Conservation (phyloP, 2,329 filamentous ascomycete genomes). For the Fusarium sp. region DNA sequence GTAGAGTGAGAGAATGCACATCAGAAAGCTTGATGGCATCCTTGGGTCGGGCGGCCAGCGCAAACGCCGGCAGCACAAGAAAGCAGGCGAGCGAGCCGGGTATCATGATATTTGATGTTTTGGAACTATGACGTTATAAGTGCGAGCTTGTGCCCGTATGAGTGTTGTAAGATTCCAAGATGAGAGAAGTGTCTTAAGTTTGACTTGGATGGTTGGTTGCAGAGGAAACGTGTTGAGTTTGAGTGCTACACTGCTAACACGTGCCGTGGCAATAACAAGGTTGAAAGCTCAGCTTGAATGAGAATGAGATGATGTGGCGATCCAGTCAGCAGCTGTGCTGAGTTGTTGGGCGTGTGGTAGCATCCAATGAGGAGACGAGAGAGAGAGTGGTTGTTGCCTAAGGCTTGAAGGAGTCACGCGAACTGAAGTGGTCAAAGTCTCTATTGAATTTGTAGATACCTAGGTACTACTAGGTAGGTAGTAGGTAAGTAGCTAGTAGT, state of each 20-base stretch:
- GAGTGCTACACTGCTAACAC: no score
- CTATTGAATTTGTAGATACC: no score
- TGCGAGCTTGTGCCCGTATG: conserved; percentile 15
- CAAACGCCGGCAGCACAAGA: conserved; percentile 47
- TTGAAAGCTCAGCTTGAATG: conserved; percentile 13
- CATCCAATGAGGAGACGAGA: conserved; percentile 24
- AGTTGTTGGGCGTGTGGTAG: conserved; percentile 15
- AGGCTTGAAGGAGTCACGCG: conserved; percentile 6
- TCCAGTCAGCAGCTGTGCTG: conserved; percentile 12
- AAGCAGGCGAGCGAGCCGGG: conserved; percentile 38
- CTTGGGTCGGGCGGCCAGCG: conserved; percentile 53
- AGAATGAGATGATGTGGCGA: conserved; percentile 32
- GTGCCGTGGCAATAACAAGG: conserved; percentile 32
- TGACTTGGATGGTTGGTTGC: not conserved
- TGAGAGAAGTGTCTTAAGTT: not conserved
- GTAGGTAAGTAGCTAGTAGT: no score
- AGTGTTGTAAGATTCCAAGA: not conserved
- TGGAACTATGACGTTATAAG: conserved; percentile 13
- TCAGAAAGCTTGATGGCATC: conserved; percentile 69
- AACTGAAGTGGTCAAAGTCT: not conserved
- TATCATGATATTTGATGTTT: conserved; percentile 47
- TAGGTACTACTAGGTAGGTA: no score
- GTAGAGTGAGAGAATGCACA: conserved; percentile 84
- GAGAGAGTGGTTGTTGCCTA: conserved; percentile 29
- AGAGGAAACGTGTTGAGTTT: not conserved